Base-by-base conservation (phyloP, 2,329 filamentous ascomycete genomes). In the Aureobasidium lini region DNA sequence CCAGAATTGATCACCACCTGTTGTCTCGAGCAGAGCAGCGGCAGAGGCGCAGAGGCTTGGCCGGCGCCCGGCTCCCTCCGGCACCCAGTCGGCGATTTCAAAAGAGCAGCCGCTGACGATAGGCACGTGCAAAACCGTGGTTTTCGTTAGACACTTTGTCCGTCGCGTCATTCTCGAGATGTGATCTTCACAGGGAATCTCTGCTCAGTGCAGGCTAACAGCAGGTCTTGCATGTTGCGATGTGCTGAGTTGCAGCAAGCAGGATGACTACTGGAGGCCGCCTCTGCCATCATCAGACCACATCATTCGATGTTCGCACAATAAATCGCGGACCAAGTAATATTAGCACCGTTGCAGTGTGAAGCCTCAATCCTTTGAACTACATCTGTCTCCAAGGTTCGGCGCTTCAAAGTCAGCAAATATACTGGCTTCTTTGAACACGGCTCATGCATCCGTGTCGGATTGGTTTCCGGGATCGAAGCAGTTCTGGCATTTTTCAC, bases 21-120 rank as follows among this genome's bases (percentile, higher is more conserved):
- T 37, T 16, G 36, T 8, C 18, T 6, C 1, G 8, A 15, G 23
- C 36, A 32, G 10, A 32, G 16, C 6, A 32, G n/a, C 50, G 50
- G 50, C 50, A 32, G 29, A 32, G 34, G 36, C 49, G 49, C 49
- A 52, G 47, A 52, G 34, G 18, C 49, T 34, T 52, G 49, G 23
- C 32, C 18, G 18, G 16, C 40, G 23, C 16, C 36, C 37, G 23
- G 37, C 16, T 40, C 8, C 18, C 9, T 43, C 50, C 28, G 29
- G 32, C 50, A 15, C 8, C 36, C 49, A 42, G 49, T 43, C 23
- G 49, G 49, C 40, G 31, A 34, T 36, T 34, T 44, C 5, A 13
- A 54, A 4, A 43, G 8, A 18, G 10, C 28, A 40, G 52, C 52
- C 40, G 18, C 40, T 46, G 52, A 57, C 52, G 52, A 36, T 34